Base-by-base conservation (phyloP, 768 basidiomycete species). In the Pulveroboletus ravenelii region DNA sequence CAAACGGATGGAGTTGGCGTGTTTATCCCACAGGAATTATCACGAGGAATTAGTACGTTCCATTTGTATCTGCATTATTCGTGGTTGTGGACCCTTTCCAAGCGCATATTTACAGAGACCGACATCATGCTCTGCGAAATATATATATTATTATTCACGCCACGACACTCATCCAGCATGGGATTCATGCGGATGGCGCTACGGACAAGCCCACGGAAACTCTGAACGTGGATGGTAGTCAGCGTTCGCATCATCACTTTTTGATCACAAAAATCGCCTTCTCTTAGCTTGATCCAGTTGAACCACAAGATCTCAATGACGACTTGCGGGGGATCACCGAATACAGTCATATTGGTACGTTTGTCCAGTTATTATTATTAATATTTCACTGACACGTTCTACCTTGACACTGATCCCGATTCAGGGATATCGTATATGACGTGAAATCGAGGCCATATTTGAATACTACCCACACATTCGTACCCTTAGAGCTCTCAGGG, bases 101-200 rank as follows among this genome's bases (percentile, higher is more conserved):
- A 61, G 59, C 54, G 53, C n/a, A 37, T 59, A 25, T 57, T 49
- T 20, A 61, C 57, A 25, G 58, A 59, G 34, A 44, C 30, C 23
- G 27, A 52, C 3, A 5, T 61, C 3, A 5, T 61, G 1, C 46
- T 12, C 29, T 52, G 32, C 14, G 58, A 44, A 2, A 13, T 34
- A 13, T 34, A 13, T 14, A 23, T 23, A 23, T 23, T 23, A 23
- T 4, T 23, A 4, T 23, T 23, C 4, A 23, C 20, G 20, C 20
- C 20, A 23, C 20, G 20, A 23, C 20, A 4, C 58, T 57, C 38
- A 29, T 61, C 9, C 41, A 49, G 5, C 27, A 37, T 23, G 20
- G 4, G 20, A 23, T 23, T 23, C 20, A 23, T 2, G 20, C 4
- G 20, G 2, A 23, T 23, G 20, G 20, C 20, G 20, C 20, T 23